Evolutionary conservation across 805 yeast species (phyloP).

Genomic region (Clavispora carvajalis): DNA sequence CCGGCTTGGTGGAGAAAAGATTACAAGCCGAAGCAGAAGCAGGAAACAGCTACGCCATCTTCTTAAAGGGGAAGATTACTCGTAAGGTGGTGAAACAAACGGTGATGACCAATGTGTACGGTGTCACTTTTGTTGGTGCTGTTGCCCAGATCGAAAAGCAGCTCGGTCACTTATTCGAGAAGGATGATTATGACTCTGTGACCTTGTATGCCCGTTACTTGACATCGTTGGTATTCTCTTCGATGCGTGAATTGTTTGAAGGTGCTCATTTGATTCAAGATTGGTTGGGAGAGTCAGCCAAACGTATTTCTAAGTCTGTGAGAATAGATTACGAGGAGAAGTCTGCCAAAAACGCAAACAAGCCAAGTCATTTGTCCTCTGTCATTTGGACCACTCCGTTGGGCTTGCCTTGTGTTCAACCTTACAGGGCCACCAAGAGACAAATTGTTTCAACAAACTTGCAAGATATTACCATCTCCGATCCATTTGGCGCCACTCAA

Average conservation of each 20-base stretch:
- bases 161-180: conserved; percentile 52
- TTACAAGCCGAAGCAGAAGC: conserved; percentile 49
- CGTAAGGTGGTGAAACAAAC: conserved; percentile 94
- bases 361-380: conserved; percentile 68
- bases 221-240: conserved; percentile 71
- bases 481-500: conserved; percentile 78
- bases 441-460: conserved; percentile 72
- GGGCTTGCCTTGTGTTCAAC: conserved; percentile 95
- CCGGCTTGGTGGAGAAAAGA: conserved; percentile 53
- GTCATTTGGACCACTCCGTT: conserved; percentile 98
- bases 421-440: conserved; percentile 69
- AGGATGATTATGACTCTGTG: conserved; percentile 30
- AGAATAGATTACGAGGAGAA: conserved; percentile 55
- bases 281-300: conserved; percentile 89
- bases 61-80: conserved; percentile 56
- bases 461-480: conserved; percentile 81
- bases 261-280: conserved; percentile 96
- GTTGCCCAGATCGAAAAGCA: conserved; percentile 81
- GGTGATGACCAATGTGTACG: conserved; percentile 97
- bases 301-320: conserved; percentile 70
- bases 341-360: conserved; percentile 28
- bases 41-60: conserved; percentile 51
- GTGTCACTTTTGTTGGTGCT: conserved; percentile 94
- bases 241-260: conserved; percentile 77
- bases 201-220: conserved; percentile 47